phyloP scores from a whole-genome alignment of 1,284 basidiomycete genomes.

The Bjerkandera adusta region DNA sequence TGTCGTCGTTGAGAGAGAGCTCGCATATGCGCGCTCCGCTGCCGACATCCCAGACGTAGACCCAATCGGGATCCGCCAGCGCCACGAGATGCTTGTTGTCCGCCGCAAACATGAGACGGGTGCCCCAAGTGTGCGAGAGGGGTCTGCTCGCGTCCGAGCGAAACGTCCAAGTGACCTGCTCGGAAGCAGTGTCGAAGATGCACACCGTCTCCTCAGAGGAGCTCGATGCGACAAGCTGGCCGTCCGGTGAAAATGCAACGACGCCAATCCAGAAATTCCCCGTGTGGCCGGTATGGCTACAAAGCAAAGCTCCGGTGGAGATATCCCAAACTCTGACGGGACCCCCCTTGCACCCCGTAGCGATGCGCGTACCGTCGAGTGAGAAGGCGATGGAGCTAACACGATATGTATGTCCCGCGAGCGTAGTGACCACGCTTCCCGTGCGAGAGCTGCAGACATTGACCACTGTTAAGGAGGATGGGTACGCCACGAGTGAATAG shows the following conservation, averaged over 20 bases:
- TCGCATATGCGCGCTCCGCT: no score
- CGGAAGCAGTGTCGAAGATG: constrained; percentile 11
- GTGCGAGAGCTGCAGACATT: no score
- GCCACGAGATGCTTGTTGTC: constrained; percentile 18
- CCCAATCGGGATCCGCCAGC: no score
- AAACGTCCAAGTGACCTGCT: constrained; percentile 9
- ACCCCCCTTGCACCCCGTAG: constrained; percentile 24
- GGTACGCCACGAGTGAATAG: no score
- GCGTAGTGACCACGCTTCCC: no score
- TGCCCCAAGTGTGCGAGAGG: no score
- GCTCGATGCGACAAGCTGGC: constrained; percentile 17
- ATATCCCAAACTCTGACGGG: constrained; percentile 24
- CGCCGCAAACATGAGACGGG: constrained; percentile 14
- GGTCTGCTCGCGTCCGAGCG: constrained; percentile 17
- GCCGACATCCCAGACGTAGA: no score
- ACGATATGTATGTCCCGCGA: no score
- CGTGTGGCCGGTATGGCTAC: constrained; percentile 26
- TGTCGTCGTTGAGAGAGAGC: no score
- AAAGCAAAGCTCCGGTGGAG: constrained; percentile 23
- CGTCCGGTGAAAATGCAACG: constrained; percentile 19
- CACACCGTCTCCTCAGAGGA: constrained; percentile 15
- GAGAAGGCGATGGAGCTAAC: constrained; percentile 22
- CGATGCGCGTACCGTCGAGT: constrained; percentile 20
- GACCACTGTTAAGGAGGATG: no score
- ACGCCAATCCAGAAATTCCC: constrained; percentile 16